phyloP scores from a whole-genome alignment of 352 stramenopile genomes.

The Thraustochytrium aureum region DNA sequence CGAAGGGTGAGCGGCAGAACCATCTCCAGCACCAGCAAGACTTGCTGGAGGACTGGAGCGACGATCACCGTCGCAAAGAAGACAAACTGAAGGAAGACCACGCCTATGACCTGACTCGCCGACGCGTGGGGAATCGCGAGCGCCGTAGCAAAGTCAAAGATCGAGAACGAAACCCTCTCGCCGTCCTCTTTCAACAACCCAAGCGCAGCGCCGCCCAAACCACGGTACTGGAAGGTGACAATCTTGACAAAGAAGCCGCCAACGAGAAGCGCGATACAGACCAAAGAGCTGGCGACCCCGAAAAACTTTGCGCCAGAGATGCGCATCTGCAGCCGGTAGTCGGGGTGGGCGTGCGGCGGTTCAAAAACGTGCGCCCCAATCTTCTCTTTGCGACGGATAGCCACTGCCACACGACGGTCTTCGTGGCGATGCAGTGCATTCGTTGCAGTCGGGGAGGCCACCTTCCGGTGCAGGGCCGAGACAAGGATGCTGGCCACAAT shows the following conservation, averaged over 20 bases:
- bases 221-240: slow-evolving; percentile 7
- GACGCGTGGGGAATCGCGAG: background rate
- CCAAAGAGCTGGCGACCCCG: background rate
- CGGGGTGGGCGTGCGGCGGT: background rate
- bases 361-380: background rate
- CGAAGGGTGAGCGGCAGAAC: slow-evolving; percentile 1
- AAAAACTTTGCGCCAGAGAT: background rate
- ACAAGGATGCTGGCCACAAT: background rate
- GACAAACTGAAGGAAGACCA: slow-evolving; percentile 18
- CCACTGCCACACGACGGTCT: background rate
- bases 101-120: background rate
- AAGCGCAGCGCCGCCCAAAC: background rate
- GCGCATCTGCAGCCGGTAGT: background rate
- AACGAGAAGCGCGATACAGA: background rate
- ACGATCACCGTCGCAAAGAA: background rate
- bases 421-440: background rate
- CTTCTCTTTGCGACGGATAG: background rate
- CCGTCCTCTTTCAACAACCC: background rate
- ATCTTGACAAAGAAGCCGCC: background rate
- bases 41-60: slow-evolving; percentile 1
- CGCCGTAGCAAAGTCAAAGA: background rate
- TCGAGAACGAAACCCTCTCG: background rate
- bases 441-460: background rate
- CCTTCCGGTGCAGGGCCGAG: background rate
- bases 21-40: background rate